Evolutionary conservation across 805 yeast species (phyloP).

Genomic region (Kodamaea hsintzibuensis): DNA sequence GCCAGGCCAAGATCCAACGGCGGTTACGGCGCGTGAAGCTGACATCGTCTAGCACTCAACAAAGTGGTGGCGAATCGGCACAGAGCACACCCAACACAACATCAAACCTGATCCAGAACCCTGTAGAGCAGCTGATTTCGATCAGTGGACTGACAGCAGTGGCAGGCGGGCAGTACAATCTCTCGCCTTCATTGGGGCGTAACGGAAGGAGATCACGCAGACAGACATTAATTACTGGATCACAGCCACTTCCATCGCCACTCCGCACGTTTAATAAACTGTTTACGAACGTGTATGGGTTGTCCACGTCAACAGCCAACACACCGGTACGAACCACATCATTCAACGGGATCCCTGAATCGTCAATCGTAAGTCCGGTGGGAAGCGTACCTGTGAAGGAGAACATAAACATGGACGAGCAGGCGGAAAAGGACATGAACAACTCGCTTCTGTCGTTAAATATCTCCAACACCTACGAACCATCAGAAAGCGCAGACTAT

Average conservation of each 20-base stretch:
- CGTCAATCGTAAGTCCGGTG: conserved; percentile 7
- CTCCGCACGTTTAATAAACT: conserved; percentile 56
- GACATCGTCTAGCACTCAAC: conserved; percentile 6
- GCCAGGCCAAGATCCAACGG: conserved; percentile 45
- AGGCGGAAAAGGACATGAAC: conserved; percentile 27
- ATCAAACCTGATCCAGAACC: background rate
- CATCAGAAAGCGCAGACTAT: conserved; percentile 7
- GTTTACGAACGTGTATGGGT: conserved; percentile 37
- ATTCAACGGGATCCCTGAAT: conserved; percentile 11
- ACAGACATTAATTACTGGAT: conserved; percentile 79
- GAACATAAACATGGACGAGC: conserved; percentile 11
- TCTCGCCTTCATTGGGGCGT: conserved; percentile 43
- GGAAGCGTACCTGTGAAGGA: conserved; percentile 10
- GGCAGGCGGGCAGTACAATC: conserved; percentile 13
- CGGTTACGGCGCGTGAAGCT: conserved; percentile 35
- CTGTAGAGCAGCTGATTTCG: conserved; percentile 2
- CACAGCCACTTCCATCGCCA: conserved; percentile 92
- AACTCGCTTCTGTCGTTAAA: conserved; percentile 45
- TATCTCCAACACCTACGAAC: conserved; percentile 29
- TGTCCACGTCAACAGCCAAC: conserved; percentile 40
- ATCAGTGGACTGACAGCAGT: conserved; percentile 9
- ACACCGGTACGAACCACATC: conserved; percentile 33
- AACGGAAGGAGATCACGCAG: conserved; percentile 61
- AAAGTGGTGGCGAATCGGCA: background rate
- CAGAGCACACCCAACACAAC: background rate